phyloP scores from a whole-genome alignment of 2,329 filamentous ascomycete genomes.

The Trichophyton schoenleinii region DNA sequence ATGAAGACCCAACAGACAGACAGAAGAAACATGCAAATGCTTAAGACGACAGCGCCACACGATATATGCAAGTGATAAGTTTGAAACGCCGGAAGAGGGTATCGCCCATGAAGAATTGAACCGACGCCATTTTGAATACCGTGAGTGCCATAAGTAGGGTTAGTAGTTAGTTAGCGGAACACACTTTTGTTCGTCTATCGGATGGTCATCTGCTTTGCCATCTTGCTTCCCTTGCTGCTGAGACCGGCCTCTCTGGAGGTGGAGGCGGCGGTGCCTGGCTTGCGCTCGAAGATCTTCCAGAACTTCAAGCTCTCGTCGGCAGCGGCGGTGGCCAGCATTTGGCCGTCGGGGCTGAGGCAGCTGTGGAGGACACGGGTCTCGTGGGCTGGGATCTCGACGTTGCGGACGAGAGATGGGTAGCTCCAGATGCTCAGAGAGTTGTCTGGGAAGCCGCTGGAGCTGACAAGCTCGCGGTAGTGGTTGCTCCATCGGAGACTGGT shows the following conservation, averaged over 20 bases:
- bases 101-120: background rate
- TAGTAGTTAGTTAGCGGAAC: background rate
- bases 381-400: slow-evolving; percentile 93
- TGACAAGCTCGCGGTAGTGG: slow-evolving; percentile 94
- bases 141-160: background rate
- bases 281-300: slow-evolving; percentile 99
- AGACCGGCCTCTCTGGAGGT: slow-evolving; percentile 51
- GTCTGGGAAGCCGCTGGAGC: slow-evolving; percentile 95
- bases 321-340: slow-evolving; percentile 94
- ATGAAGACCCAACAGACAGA: background rate
- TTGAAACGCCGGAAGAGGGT: background rate
- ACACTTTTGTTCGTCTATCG: slow-evolving; percentile 41
- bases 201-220: slow-evolving; percentile 93
- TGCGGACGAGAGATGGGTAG: slow-evolving; percentile 93
- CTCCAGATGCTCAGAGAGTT: slow-evolving; percentile 99
- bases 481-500: slow-evolving; percentile 94
- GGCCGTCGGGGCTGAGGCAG: slow-evolving; percentile 90
- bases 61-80: background rate
- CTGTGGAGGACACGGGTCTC: slow-evolving; percentile 95
- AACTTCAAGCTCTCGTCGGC: slow-evolving; percentile 98
- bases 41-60: background rate
- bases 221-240: slow-evolving; percentile 62
- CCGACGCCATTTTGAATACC: slow-evolving; percentile 2
- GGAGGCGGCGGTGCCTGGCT: slow-evolving; percentile 59
- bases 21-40: background rate